These are phyloP conservation scores for Apiospora marii DNA, from an alignment of 2,329 filamentous ascomycete species.

Conservation along the genomic window DNA sequence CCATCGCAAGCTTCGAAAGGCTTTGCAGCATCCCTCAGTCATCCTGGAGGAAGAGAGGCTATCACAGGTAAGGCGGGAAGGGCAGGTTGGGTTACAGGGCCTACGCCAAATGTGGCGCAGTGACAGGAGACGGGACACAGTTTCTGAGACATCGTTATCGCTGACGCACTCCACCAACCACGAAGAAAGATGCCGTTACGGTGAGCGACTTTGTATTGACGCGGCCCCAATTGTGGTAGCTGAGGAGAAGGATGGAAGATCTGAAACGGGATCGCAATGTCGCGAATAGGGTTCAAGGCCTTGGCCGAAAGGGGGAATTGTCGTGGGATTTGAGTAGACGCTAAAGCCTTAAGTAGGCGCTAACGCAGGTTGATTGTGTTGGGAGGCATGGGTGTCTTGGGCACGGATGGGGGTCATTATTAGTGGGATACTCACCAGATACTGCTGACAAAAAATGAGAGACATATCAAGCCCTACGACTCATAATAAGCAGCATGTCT, in stretches of 20 bases:
- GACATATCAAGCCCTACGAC: not conserved
- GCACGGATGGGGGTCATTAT: not conserved
- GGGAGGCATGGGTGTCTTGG: not conserved
- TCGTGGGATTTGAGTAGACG: slow-evolving; percentile 12
- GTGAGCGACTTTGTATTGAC: not conserved
- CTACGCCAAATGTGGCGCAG: not conserved
- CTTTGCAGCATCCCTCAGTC: not conserved
- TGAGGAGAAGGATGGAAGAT: not conserved
- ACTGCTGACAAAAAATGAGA: not conserved
- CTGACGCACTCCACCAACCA: not conserved
- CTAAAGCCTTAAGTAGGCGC: slow-evolving; percentile 12
- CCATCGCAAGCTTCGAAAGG: not conserved
- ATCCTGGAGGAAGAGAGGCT: slow-evolving; percentile 16
- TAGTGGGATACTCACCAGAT: not conserved
- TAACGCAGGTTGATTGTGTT: not conserved
- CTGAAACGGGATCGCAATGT: not conserved
- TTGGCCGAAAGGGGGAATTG: not conserved
- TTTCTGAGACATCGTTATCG: not conserved
- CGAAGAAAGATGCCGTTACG: not conserved
- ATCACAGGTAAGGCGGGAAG: not conserved
- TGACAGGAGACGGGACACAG: not conserved
- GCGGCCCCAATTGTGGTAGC: not conserved
- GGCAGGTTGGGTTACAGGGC: not conserved
- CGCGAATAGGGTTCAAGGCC: not conserved
- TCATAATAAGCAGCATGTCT: not conserved